Evolutionary conservation across 106 monocot species (phyloP).

Genomic region (Dioscorea alata): DNA sequence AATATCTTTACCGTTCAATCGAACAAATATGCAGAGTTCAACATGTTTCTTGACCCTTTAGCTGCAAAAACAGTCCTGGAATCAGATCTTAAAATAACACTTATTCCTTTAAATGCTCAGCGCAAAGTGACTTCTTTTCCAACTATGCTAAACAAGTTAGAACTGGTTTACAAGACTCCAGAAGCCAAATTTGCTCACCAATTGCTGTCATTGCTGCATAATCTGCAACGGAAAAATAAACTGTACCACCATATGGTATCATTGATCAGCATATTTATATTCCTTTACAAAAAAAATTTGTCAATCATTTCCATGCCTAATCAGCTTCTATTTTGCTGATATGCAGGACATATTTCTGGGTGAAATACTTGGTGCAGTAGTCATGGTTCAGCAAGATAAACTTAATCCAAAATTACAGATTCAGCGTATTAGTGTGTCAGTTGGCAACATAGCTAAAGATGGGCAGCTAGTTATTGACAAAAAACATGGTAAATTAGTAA

Average conservation of each 20-base stretch:
- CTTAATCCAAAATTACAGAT: slow-evolving; percentile 19
- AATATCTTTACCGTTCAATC: slow-evolving; percentile 68
- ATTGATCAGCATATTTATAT: neutral
- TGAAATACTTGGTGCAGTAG: slow-evolving; percentile 73
- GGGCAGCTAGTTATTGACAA: slow-evolving; percentile 33
- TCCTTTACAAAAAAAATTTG: neutral
- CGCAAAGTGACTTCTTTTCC: slow-evolving; percentile 45
- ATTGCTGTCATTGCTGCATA: slow-evolving; percentile 48
- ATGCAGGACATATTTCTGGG: slow-evolving; percentile 83
- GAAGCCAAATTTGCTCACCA: slow-evolving; percentile 43
- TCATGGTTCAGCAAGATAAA: slow-evolving; percentile 32
- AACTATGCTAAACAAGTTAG: slow-evolving; percentile 21
- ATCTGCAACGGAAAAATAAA: slow-evolving; percentile 31
- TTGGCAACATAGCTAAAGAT: slow-evolving; percentile 19
- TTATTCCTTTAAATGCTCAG: slow-evolving; percentile 68
- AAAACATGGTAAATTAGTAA: slow-evolving; percentile 32
- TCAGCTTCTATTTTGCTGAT: neutral
- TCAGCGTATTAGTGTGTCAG: slow-evolving; percentile 21
- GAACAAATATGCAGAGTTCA: slow-evolving; percentile 81
- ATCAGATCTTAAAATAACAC: slow-evolving; percentile 54
- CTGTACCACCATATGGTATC: slow-evolving; percentile 62
- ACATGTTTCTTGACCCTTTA: slow-evolving; percentile 87
- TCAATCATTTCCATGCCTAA: neutral
- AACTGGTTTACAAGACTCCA: slow-evolving; percentile 33
- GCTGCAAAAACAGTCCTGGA: slow-evolving; percentile 69